phyloP scores from a whole-genome alignment of 257 asterid species.

The Echium plantagineum region DNA sequence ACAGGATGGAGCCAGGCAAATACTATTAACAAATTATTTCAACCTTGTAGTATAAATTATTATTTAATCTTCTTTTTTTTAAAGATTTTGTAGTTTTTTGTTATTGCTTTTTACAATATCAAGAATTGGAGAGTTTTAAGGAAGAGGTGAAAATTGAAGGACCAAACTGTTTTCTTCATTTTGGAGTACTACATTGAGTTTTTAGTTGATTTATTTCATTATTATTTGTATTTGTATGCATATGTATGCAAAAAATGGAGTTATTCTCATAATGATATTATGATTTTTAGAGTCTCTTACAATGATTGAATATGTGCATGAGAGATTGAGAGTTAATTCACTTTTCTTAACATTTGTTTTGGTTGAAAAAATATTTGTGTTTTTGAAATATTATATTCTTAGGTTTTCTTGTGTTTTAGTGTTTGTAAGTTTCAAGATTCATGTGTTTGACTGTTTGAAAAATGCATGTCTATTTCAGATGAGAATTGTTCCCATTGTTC shows the following conservation, averaged over 20 bases:
- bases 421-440: too few relatives aligned
- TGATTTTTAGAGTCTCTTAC: conserved; percentile 1
- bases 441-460: too few relatives aligned
- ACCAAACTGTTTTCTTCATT: conserved; percentile 1
- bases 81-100: not conserved
- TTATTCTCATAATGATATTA: conserved; percentile 16
- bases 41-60: not conserved
- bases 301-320: not conserved
- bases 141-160: conserved; percentile 8
- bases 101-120: conserved; percentile 4
- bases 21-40: conserved; percentile 16
- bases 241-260: conserved; percentile 1
- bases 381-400: too few relatives aligned
- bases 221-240: not conserved
- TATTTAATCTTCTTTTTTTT: conserved; percentile 8
- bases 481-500: too few relatives aligned
- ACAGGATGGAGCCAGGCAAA: conserved; percentile 87
- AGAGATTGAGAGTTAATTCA: not conserved
- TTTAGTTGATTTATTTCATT: too few relatives aligned
- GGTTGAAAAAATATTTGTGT: too few relatives aligned
- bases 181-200: too few relatives aligned
- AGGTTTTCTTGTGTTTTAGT: too few relatives aligned
- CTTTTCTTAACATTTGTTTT: not conserved
- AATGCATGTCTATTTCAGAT: too few relatives aligned
- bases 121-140: conserved; percentile 8